phyloP scores from a whole-genome alignment of 2,329 filamentous ascomycete species.

The Fusarium sarcochroum region DNA sequence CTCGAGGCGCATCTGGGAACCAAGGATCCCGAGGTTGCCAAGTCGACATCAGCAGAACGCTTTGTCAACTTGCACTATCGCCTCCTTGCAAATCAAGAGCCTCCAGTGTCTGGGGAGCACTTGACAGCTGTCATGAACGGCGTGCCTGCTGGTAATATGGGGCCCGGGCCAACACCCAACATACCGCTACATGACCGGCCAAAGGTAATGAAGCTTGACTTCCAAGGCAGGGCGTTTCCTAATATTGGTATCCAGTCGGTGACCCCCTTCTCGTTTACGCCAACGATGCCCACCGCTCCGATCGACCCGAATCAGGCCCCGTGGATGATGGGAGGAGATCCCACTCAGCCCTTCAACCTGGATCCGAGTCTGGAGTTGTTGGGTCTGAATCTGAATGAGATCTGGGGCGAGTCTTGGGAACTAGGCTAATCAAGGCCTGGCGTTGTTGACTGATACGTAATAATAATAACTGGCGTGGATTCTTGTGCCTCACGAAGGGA shows the following conservation, averaged over 20 bases:
- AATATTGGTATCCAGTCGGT: conserved; percentile 56
- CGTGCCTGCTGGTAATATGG: conserved; percentile 44
- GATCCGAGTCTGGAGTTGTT: conserved; percentile 68
- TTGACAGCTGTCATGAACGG: conserved; percentile 45
- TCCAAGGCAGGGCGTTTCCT: conserved; percentile 47
- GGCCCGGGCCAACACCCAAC: conserved; percentile 49
- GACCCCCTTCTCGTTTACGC: conserved; percentile 58
- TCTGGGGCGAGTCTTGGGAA: conserved; percentile 68
- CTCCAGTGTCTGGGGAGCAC: conserved; percentile 54
- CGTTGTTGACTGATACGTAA: conserved; percentile 38
- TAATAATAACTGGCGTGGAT: conserved; percentile 43
- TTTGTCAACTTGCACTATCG: conserved; percentile 72
- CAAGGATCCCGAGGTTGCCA: conserved; percentile 70
- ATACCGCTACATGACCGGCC: conserved; percentile 55
- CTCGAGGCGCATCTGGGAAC: conserved; percentile 71
- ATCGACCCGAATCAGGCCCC: conserved; percentile 54
- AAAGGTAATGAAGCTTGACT: conserved; percentile 56
- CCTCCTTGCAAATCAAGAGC: conserved; percentile 68
- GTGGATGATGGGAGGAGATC: conserved; percentile 53
- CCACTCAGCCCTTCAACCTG: conserved; percentile 61
- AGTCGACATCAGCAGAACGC: conserved; percentile 70
- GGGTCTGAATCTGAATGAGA: conserved; percentile 67
- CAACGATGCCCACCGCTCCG: conserved; percentile 53
- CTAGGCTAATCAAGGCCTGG: conserved; percentile 50
- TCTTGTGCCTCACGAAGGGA: conserved; percentile 14